These are phyloP conservation scores for Alternaria consortialis DNA, from an alignment of 2,329 filamentous ascomycete species.

Conservation along the genomic window DNA sequence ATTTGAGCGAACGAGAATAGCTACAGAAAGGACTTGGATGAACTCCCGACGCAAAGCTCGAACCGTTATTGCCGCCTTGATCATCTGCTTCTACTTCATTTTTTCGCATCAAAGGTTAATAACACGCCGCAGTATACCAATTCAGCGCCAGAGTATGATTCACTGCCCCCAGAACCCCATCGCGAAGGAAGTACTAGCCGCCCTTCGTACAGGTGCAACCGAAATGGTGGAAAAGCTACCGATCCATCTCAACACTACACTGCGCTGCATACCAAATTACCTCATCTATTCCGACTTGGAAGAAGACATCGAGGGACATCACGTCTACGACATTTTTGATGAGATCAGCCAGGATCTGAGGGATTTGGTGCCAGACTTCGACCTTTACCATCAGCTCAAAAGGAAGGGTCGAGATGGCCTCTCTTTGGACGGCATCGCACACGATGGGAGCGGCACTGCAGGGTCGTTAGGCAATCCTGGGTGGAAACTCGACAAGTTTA, in stretches of 20 bases:
- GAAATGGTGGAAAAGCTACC: conserved; percentile 64
- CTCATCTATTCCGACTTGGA: conserved; percentile 47
- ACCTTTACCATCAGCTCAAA: conserved; percentile 41
- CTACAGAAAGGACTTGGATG: not conserved
- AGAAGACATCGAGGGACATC: conserved; percentile 36
- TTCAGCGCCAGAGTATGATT: not conserved
- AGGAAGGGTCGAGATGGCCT: conserved; percentile 33
- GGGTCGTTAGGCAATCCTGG: conserved; percentile 17
- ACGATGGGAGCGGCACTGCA: conserved; percentile 21
- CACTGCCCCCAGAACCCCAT: not conserved
- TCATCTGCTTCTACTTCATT: conserved; percentile 12
- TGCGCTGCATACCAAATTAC: conserved; percentile 43
- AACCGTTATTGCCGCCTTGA: not conserved
- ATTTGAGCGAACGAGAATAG: not conserved
- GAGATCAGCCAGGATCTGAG: conserved; percentile 34
- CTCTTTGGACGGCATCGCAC: conserved; percentile 16
- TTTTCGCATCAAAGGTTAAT: not conserved
- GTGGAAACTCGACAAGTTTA: conserved; percentile 46
- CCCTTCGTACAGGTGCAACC: conserved; percentile 65
- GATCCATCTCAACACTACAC: conserved; percentile 45
- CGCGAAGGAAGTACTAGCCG: conserved; percentile 57
- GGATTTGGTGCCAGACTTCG: conserved; percentile 37
- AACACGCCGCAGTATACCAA: conserved; percentile 1
- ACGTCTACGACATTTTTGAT: conserved; percentile 42
- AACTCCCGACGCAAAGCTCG: conserved; percentile 9